Evolutionary conservation across 2,329 filamentous ascomycete species (phyloP), one percentile per base, ranked within the genome.

Genomic region (Fusarium chuoi): DNA sequence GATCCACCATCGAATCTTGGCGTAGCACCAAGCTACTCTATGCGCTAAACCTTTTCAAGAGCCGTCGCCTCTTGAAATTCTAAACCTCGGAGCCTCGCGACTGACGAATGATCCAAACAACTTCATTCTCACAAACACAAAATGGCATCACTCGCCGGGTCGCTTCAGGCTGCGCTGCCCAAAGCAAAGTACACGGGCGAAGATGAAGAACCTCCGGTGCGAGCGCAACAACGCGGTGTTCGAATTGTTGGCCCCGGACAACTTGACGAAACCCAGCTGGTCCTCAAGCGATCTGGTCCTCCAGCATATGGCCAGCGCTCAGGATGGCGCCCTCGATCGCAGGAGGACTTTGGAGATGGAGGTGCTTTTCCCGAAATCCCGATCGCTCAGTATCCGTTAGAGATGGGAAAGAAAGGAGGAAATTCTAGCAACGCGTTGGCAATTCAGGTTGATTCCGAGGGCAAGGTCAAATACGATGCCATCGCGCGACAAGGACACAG

Each of bases 401-500:
- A 97, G 68, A 98, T 98, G 94, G 96, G 96, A 66, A 91, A 92
- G 78, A 97, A 97, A 83, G 88, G 88, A 41, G 85, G 90, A 14
- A 88, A 86, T 38, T 90, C 88, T 52, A 96, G 92, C 75, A 98
- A 98, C 84, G 95, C 96, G 62, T 88, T 99, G 54, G 92, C 95
- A n/a, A 88, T 98, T 38, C 94, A 97, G 81, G 95, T 98, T 41
- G 95, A 98, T 80, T 90, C 88, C 1, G 93, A 97, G 75, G 96
- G 96, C 49, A 97, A 97, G 81, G 93, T 98, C 72, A 97, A 98
- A 83, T 99, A 98, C 85, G 95, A 98, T 82, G 95, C 95, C 61
- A 97, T 99, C 79, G 96, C 96, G 58, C 89, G 92, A 78, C 93
- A 96, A 79, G 96, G 96, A 20, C 96, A 99, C 82, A 88, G 88